Conservation (phyloP, 257 asterid genomes). For the Cinchona pubescens region DNA sequence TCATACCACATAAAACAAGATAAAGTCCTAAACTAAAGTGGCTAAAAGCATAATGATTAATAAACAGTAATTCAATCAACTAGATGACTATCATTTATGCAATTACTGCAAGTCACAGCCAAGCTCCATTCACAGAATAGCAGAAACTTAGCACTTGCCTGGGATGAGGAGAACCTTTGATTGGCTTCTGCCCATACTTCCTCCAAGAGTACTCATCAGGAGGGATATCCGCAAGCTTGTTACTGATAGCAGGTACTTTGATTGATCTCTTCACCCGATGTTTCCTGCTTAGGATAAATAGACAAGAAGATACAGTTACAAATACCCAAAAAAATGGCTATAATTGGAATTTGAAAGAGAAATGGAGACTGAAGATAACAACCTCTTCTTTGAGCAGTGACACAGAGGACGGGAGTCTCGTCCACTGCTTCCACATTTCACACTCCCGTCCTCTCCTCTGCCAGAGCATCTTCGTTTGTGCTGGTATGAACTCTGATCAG, state of each 20-base stretch:
- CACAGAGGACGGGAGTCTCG: no score
- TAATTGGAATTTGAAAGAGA: slow-evolving; percentile 28
- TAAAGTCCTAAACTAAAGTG: not conserved
- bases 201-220: slow-evolving; percentile 49
- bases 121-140: not conserved
- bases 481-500: slow-evolving; percentile 65
- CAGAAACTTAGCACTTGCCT: slow-evolving; percentile 21
- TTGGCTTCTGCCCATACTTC: slow-evolving; percentile 43
- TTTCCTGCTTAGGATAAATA: slow-evolving; percentile 22
- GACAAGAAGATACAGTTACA: not conserved
- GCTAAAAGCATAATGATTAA: not conserved
- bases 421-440: slow-evolving; percentile 80
- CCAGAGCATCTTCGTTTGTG: slow-evolving; percentile 74
- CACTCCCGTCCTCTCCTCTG: slow-evolving; percentile 82
- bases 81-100: not conserved
- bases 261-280: slow-evolving; percentile 34
- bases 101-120: not conserved
- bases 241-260: slow-evolving; percentile 43
- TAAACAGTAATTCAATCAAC: not conserved
- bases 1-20: not conserved
- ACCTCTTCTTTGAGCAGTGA: slow-evolving; percentile 95
- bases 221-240: slow-evolving; percentile 41
- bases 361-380: slow-evolving; percentile 2
- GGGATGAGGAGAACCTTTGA: slow-evolving; percentile 41
- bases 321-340: slow-evolving; percentile 29